phyloP scores from a whole-genome alignment of 2,329 filamentous ascomycete genomes.

The Fusarium humuli region DNA sequence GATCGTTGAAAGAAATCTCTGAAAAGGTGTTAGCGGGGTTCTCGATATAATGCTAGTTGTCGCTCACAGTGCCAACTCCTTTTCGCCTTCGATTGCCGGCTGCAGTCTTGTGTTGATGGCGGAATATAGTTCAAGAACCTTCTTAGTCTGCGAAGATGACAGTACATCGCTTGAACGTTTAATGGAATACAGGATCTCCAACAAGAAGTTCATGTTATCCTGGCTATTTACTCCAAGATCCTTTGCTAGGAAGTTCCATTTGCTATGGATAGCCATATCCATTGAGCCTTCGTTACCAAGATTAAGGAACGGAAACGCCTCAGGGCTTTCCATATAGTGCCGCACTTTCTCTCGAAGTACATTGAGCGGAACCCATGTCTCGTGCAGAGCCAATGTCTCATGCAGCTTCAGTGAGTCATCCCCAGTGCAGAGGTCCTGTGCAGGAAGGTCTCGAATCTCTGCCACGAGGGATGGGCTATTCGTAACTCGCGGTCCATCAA shows the following conservation, averaged over 20 bases:
- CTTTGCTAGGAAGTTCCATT: slow-evolving; percentile 19
- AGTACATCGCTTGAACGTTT: neutral
- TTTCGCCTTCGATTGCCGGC: neutral
- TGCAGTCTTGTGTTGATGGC: slow-evolving; percentile 6
- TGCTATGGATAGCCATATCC: neutral
- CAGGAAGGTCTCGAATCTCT: slow-evolving; percentile 6
- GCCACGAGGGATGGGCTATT: neutral
- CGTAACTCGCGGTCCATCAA: neutral
- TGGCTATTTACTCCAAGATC: slow-evolving; percentile 7
- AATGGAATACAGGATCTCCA: slow-evolving; percentile 5
- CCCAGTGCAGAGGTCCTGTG: slow-evolving; percentile 7
- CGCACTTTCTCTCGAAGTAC: neutral
- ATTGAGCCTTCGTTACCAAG: neutral
- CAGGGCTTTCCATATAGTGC: slow-evolving; percentile 11
- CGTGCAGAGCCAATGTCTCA: slow-evolving; percentile 2
- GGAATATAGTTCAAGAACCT: slow-evolving; percentile 8
- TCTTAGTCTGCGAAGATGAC: neutral
- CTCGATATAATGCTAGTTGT: neutral
- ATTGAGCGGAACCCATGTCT: slow-evolving; percentile 20
- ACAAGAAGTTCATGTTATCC: neutral
- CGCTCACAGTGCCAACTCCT: neutral
- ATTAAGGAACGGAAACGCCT: slow-evolving; percentile 31
- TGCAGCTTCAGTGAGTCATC: neutral
- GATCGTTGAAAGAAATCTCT: slow-evolving; percentile 4
- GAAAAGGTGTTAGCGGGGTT: neutral